Evolutionary conservation across 495 filamentous ascomycete genomes (phyloP), one percentile per base, ranked within the genome.

Genomic region (Neurospora discreta): DNA sequence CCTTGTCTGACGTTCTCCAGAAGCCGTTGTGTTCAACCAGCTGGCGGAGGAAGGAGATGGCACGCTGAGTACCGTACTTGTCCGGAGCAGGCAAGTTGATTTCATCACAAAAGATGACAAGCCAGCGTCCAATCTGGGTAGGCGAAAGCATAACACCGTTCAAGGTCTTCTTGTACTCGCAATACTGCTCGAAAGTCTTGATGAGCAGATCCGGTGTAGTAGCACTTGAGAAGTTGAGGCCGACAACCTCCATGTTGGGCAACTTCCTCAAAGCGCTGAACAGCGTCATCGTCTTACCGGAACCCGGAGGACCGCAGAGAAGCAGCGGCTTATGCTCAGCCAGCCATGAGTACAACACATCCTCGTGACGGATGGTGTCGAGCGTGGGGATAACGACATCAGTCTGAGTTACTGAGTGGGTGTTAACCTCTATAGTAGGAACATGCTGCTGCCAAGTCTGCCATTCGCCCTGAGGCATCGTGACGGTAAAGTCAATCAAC

Each of bases 131-230:
- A 78, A 99, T 95, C 77, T 98, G 96, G 65, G 90, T 95, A 3
- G 95, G 95, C 68, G 95, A 97, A 78, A 99, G 91, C 74, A 97
- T 91, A 33, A 98, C 93, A 67, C 95, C 95, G 76, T 95, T 98
- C 33, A 98, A 84, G 18, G 95, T 98, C 86, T 98, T 98, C 82
- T 93, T 93, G 81, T 99, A 99, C 80, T 99, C 95, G 81, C 95
- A 99, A 79, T 99, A 98, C 80, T 99, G 95, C 82, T 98, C 95
- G 73, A 99, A 97, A 0, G 96, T 98, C 86, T 98, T 98, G 82
- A 99, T 92, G 73, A 99, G 87, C 33, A 99, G 88, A 81, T 98
- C 96, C 18, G 95, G 96, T 3, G 96, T 98, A 2, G 95, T 99
- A 3, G 95, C 96, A 75, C 95, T 98, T 18, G 95, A 99, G 81